Percentiles rank a stretch among this genome's conserved stretches.
Evolutionary conservation across 1,139 yeast genomes (phyloP).

Genomic region (Wickerhamiella pararugosa): DNA sequence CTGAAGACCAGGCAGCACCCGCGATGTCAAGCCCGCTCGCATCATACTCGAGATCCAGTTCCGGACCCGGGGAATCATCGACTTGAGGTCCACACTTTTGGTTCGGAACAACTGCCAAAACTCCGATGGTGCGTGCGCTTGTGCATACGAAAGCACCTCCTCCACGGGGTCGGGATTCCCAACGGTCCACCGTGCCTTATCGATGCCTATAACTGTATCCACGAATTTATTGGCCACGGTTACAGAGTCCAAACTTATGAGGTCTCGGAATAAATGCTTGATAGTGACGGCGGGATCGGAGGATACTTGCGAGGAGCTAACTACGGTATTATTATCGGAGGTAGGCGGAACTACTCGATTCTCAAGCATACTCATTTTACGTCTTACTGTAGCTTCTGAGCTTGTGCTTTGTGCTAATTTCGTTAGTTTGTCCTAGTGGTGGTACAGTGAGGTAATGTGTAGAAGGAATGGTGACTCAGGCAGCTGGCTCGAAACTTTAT

Average conservation of each 20-base stretch:
- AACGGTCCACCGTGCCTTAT: conserved; percentile 14
- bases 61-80: conserved; percentile 18
- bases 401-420: too few species aligned
- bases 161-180: conserved; percentile 18
- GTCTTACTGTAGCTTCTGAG: too few species aligned
- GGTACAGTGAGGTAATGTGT: too few species aligned
- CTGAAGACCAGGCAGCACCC: conserved; percentile 8
- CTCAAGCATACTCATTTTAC: too few species aligned
- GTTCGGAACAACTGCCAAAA: conserved; percentile 17
- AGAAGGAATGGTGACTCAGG: too few species aligned
- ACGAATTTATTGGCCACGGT: conserved; percentile 11
- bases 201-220: conserved; percentile 9
- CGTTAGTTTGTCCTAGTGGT: too few species aligned
- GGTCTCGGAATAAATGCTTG: background rate
- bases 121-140: conserved; percentile 12
- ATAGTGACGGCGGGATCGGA: background rate
- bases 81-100: conserved; percentile 7
- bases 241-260: conserved; percentile 13
- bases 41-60: conserved; percentile 19
- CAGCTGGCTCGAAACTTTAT: too few species aligned
- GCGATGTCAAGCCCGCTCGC: conserved; percentile 6
- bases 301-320: too few species aligned
- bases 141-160: conserved; percentile 15
- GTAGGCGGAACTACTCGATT: too few species aligned
- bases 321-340: too few species aligned